Conservation (phyloP, 1,139 yeast species). For the Taphrina populina region DNA sequence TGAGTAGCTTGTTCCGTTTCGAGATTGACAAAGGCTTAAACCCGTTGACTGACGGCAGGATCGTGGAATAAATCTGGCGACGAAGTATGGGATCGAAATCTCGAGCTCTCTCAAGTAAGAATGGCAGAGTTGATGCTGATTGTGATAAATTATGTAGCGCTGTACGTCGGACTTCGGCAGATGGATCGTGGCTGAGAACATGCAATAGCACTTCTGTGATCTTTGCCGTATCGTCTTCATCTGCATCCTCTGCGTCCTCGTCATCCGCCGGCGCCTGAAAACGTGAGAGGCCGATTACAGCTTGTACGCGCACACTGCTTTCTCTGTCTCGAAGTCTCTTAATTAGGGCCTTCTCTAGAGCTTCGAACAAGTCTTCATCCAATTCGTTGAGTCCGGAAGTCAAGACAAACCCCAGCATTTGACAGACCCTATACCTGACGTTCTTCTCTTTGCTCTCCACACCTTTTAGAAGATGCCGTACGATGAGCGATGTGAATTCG, state of each 20-base stretch:
- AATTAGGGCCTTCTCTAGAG: conserved; percentile 60
- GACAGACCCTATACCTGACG: conserved; percentile 80
- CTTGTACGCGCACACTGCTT: conserved; percentile 72
- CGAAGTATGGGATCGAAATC: conserved; percentile 73
- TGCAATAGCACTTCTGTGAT: conserved; percentile 52
- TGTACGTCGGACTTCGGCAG: conserved; percentile 86
- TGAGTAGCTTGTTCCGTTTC: conserved; percentile 65
- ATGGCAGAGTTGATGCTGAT: conserved; percentile 56
- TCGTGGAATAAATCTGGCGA: conserved; percentile 66
- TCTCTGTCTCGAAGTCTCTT: conserved; percentile 77
- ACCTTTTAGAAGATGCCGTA: conserved; percentile 70
- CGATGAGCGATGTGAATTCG: conserved; percentile 60
- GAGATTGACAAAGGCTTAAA: conserved; percentile 59
- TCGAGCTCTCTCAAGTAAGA: conserved; percentile 74
- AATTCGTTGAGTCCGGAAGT: conserved; percentile 69
- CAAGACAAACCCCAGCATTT: conserved; percentile 70
- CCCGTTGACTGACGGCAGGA: conserved; percentile 67
- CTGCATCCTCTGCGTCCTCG: conserved; percentile 45
- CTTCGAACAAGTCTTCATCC: conserved; percentile 67
- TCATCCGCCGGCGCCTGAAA: conserved; percentile 63
- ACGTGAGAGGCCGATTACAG: conserved; percentile 74
- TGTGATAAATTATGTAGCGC: conserved; percentile 70
- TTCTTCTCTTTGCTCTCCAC: conserved; percentile 70
- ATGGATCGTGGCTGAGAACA: conserved; percentile 71
- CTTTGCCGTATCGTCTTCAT: conserved; percentile 46